Evolutionary conservation across 169 alveolate genomes (phyloP).

Genomic region (Blepharisma undulans): DNA sequence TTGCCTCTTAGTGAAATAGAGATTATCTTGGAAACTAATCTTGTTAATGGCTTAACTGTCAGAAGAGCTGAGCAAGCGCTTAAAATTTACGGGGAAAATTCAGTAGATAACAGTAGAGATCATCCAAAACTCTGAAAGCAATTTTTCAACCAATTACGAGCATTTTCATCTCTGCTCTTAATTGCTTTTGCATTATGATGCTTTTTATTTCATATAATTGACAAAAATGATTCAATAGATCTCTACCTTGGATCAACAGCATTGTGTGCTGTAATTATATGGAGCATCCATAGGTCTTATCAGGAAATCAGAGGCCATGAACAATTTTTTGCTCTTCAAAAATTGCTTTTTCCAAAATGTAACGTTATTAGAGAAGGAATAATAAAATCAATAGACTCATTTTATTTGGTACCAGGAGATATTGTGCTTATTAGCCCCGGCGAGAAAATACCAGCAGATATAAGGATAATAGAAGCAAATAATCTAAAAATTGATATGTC

Average conservation of each 20-base stretch:
- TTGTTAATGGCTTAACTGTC: background rate
- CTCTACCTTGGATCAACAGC: conserved; percentile 79
- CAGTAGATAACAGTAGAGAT: too few species aligned
- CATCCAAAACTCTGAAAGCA: background rate
- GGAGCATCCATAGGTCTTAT: conserved; percentile 65
- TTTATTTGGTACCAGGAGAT: conserved; percentile 76
- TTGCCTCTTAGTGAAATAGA: background rate
- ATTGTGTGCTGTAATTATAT: conserved; percentile 58
- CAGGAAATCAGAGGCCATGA: conserved; percentile 67
- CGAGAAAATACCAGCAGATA: conserved; percentile 83
- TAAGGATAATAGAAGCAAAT: conserved; percentile 67
- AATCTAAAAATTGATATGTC: conserved; percentile 80
- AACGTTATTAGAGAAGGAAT: conserved; percentile 73
- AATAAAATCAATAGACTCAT: conserved; percentile 49
- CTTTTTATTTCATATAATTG: conserved; percentile 74
- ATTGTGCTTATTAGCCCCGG: conserved; percentile 70
- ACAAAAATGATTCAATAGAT: conserved; percentile 64
- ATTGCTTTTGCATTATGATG: conserved; percentile 82
- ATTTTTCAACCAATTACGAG: conserved; percentile 73
- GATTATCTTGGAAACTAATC: background rate
- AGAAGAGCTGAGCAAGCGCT: background rate
- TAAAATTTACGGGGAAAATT: background rate
- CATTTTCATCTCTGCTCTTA: conserved; percentile 76
- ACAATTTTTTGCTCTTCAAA: conserved; percentile 74
- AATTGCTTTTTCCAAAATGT: conserved; percentile 71